Base-by-base conservation (phyloP, 140 eudicot genomes). In the Bidens hawaiensis region DNA sequence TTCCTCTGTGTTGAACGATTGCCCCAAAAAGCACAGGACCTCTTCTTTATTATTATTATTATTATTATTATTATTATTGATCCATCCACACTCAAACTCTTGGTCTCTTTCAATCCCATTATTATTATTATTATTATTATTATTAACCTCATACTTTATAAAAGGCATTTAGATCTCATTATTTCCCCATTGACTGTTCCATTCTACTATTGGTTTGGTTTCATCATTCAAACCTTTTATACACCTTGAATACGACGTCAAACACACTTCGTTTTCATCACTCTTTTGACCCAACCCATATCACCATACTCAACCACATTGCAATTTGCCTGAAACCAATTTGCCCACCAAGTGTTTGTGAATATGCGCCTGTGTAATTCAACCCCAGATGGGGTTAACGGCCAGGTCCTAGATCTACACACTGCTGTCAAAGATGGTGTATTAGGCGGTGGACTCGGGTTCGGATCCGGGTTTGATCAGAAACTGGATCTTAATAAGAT, bases 391-490 rank as follows among this genome's bases (percentile, higher is more conserved):
- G 83, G 88, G n/a, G 84, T 72, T 51, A 81, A 74, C 51, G 81
- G 94, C 66, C 91, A 80, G 38, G 82, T 88, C 24, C 69, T 88
- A 47, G 97, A 93, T 93, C 90, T 91, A 65, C 89, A 82, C 4
- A 87, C 98, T 1, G 98, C 98, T 14, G 98, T 91, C 1, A 91
- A 91, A 78, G 96, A 87, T 61, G 98, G 98, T 23, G 79, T 87
- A 40, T 76, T 93, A 64, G 96, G 78, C 1, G 89, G 75, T 10
- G 90, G 74, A 13, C 82, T 49, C 1, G 82, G 73, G 5, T 75
- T 65, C 11, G 83, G 79, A 4, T 86, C 78, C 8, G 85, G 51
- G 16, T 42, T 45, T 16, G 83, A 77, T 24, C 84, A 85, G 68
- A 93, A 88, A 63, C 26, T 83, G 68, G 97, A 85, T 88, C 94